Evolutionary conservation across 202 grass and related monocot species (phyloP).

Genomic region (Carex sylvatica): DNA sequence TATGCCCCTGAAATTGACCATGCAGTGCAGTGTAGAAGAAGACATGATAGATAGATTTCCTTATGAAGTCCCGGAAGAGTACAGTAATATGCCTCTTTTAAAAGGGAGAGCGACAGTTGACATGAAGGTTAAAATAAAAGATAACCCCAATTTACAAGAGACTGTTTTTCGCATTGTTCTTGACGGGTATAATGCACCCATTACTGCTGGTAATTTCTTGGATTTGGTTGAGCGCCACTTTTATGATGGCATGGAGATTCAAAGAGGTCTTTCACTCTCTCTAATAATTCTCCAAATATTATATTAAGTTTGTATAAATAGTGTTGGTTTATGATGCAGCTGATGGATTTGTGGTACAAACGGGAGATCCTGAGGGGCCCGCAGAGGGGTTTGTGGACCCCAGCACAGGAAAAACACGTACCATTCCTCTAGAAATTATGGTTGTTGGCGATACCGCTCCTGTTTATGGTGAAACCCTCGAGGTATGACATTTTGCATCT

Average conservation of each 20-base stretch:
- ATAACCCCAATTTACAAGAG: conserved; percentile 86
- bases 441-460: conserved; percentile 67
- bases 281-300: neutral
- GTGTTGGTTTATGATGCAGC: conserved; percentile 47
- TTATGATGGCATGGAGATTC: conserved; percentile 98
- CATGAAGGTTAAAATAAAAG: conserved; percentile 99
- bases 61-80: conserved; percentile 87
- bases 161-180: conserved; percentile 91
- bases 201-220: conserved; percentile 88
- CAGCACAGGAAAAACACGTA: conserved; percentile 71
- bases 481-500: conserved; percentile 48
- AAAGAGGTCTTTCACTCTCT: conserved; percentile 59
- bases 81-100: conserved; percentile 83
- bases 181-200: conserved; percentile 90
- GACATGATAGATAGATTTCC: conserved; percentile 99
- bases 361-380: conserved; percentile 85
- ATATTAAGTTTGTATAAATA: neutral
- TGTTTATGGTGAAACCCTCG: conserved; percentile 83
- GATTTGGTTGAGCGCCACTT: conserved; percentile 93
- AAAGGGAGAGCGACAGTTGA: conserved; percentile 91
- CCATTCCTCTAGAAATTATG: conserved; percentile 93
- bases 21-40: conserved; percentile 99
- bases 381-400: conserved; percentile 95
- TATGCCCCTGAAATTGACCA: conserved; percentile 81
- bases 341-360: conserved; percentile 99